Evolutionary conservation across 306 rosid species (phyloP).

Genomic region (Prunus davidiana): DNA sequence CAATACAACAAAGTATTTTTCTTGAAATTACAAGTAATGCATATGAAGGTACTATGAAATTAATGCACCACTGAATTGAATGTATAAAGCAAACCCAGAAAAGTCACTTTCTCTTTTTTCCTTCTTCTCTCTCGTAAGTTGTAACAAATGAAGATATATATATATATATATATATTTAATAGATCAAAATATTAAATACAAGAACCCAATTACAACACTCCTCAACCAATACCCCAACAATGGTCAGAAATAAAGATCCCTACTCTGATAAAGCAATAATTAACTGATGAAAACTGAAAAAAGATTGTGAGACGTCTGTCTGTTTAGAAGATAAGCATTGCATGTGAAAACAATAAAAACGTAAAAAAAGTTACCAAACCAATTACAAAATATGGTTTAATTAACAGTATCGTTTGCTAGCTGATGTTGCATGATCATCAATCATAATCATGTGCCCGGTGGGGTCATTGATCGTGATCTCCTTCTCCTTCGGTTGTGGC

Average conservation of each 20-base stretch:
- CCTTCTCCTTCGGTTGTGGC: slow-evolving; percentile 80
- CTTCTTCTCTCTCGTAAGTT: neutral
- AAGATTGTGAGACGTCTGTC: slow-evolving; percentile 12
- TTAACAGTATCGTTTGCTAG: slow-evolving; percentile 2
- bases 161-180: neutral
- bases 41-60: neutral
- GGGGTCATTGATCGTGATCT: slow-evolving; percentile 23
- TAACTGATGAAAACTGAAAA: slow-evolving; percentile 26
- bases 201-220: slow-evolving; percentile 37
- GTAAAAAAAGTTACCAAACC: neutral
- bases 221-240: slow-evolving; percentile 38
- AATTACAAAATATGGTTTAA: neutral
- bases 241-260: slow-evolving; percentile 46
- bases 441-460: neutral
- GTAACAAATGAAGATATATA: slow-evolving; percentile 20
- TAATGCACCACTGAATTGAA: neutral
- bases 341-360: neutral
- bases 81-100: neutral
- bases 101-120: neutral
- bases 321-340: neutral
- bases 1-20: neutral
- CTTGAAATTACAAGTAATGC: neutral
- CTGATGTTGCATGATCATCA: slow-evolving; percentile 14
- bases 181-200: slow-evolving; percentile 30
- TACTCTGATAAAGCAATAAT: slow-evolving; percentile 36